Base-by-base conservation (phyloP, 805 yeast genomes). In the Candida piceae region DNA sequence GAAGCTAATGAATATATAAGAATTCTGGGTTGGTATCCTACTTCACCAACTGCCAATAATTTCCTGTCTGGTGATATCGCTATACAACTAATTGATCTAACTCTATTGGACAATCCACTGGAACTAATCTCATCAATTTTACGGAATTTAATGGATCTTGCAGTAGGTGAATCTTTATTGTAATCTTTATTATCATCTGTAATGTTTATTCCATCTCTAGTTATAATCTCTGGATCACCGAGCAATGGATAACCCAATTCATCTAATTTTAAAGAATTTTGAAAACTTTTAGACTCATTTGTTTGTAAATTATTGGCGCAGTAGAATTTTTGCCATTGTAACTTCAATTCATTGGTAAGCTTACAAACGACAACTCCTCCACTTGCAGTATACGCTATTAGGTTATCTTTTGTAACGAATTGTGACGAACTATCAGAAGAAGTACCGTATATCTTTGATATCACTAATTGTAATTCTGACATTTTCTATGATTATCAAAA, bases 21-120 rank as follows among this genome's bases (percentile, higher is more conserved):
- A 2, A 83, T 67, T 15, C 88, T 62, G 1, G 90, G 90, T 44
- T 70, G 76, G 42, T 78, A 78, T 0, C 89, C 89, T 0, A 69
- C 55, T 50, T 83, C 90, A 2, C 90, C 90, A 12, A 80, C 74
- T 0, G 87, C 87, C 18, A 83, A 53, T 4, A 75, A 46, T 31
- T 57, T 64, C 26, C 63, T 67, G 50, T 75, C 72, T 0, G 82
- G 76, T 0, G 85, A 70, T 5, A 80, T 58, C 3, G 78, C 73
- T n/a, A 80, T 52, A 41, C 84, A 75, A 31, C 69, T 69, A 25
- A 78, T 70, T 1, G 74, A 64, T 39, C 80, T 61, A 21, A 78
- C 73, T 38, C 70, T 63, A 34, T 67, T 50, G 9, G 52, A 42
- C 35, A 55, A 39, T 10, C 50, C 43, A 5, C 48, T 40, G 8